Percentiles rank a stretch among this genome's conserved stretches.
These are phyloP conservation scores for Olyra latifolia DNA, from an alignment of 176 grass and related monocot genomes.

Conservation along the genomic window DNA sequence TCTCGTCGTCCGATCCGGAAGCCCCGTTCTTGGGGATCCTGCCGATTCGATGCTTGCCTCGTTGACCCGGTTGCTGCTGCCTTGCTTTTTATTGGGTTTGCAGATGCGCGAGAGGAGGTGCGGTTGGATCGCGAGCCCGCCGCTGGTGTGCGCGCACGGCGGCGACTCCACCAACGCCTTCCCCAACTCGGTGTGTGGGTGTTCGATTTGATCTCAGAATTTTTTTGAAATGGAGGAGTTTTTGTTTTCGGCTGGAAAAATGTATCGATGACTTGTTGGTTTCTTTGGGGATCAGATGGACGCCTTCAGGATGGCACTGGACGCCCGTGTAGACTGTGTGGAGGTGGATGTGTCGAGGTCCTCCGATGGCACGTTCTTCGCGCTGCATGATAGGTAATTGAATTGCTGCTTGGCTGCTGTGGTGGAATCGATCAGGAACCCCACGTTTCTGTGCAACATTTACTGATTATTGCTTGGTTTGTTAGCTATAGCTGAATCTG, in stretches of 20 bases:
- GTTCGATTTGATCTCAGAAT: background rate
- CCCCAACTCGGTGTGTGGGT: conserved; percentile 60
- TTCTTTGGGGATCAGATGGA: conserved; percentile 50
- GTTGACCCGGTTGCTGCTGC: background rate
- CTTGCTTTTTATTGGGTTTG: background rate
- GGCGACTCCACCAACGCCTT: conserved; percentile 72
- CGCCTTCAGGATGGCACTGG: conserved; percentile 66
- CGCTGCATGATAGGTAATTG: conserved; percentile 82
- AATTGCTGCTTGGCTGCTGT: background rate
- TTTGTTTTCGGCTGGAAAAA: background rate
- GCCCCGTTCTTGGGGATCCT: background rate
- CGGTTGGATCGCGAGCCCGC: conserved; percentile 70
- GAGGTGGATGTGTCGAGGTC: conserved; percentile 86
- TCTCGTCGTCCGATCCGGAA: background rate
- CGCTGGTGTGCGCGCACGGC: conserved; percentile 81
- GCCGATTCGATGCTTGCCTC: background rate
- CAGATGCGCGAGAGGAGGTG: conserved; percentile 77
- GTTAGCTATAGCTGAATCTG: background rate
- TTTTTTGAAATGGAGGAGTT: background rate
- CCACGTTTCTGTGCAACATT: background rate
- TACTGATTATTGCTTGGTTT: background rate
- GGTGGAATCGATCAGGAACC: background rate
- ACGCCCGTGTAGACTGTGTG: conserved; percentile 73
- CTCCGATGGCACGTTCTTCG: conserved; percentile 66
- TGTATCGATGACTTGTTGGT: conserved; percentile 7